Base-by-base conservation (phyloP, 768 basidiomycete species). In the Pilatotrama ljubarskyi region DNA sequence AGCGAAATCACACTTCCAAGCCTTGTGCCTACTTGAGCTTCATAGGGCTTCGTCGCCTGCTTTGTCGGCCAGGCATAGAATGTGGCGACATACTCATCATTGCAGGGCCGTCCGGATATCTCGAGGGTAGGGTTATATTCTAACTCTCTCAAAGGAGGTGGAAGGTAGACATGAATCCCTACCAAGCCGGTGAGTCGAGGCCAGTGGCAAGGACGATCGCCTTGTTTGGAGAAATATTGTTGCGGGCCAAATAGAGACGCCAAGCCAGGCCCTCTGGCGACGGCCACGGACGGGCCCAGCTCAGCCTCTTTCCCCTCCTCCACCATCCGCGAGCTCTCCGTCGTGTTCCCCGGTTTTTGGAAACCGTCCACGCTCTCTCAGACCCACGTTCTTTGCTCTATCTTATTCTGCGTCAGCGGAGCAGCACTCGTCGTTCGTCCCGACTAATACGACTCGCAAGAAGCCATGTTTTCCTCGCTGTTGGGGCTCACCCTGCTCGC, bases 401-500 rank as follows among this genome's bases (percentile, higher is more conserved):
- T 38, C 37, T 8, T 41, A 47, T 25, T 46, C 29, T 29, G 57
- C 55, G 49, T 25, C 42, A 36, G 42, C 26, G 50, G 38, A 52
- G 44, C 38, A 32, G 44, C 48, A 26, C 17, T 20, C 25, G 46
- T 26, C 50, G 20, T 36, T 32, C 32, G 6, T 15, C 22, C 48
- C 40, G 55, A 35, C 50, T 51, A 47, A 47, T 40, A 51, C 44
- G 55, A 35, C 29, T n/a, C 37, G 50, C 36, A 57, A 52, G 38
- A 51, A 51, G 44, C 48, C 24, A 73, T 71, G 72, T 67, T 68
- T 40, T 61, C 62, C 51, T 67, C 67, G 35, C 44, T 66, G 49
- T 58, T 69, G 50, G 50, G 51, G 35, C 8, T 63, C 46, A 49
- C 70, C 22, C 44, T 69, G 32, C 65, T 69, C 40, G 47, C 62